Evolutionary conservation across 2,329 filamentous ascomycete species (phyloP).

Genomic region (Metarhizium anisopliae): DNA sequence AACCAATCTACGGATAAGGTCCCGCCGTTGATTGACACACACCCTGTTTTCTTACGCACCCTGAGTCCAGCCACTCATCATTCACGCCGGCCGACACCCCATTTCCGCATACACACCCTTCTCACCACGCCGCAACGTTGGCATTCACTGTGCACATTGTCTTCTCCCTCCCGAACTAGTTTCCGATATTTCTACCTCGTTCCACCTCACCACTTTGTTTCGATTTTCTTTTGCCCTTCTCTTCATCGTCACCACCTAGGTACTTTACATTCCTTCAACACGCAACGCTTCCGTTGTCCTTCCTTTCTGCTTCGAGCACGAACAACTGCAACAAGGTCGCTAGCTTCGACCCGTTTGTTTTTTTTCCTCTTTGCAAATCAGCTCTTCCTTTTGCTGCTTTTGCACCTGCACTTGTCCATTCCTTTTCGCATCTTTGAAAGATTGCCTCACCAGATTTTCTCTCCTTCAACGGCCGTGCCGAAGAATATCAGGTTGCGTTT

Average conservation of each 20-base stretch:
- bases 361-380: slow-evolving; percentile 3
- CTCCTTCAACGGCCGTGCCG: slow-evolving; percentile 27
- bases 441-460: slow-evolving; percentile 21
- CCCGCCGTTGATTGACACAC: neutral
- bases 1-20: neutral
- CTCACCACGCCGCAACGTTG: neutral
- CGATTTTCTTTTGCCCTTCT: slow-evolving; percentile 7
- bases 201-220: neutral
- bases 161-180: neutral
- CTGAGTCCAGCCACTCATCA: neutral
- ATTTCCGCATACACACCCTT: neutral
- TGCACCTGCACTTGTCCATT: slow-evolving; percentile 19
- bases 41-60: neutral
- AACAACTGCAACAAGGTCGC: slow-evolving; percentile 5
- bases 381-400: slow-evolving; percentile 18
- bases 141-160: neutral
- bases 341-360: slow-evolving; percentile 9
- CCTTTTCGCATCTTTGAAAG: slow-evolving; percentile 42
- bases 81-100: neutral
- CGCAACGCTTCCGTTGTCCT: slow-evolving; percentile 11
- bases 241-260: slow-evolving; percentile 3
- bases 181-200: neutral
- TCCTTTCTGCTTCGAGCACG: slow-evolving; percentile 11
- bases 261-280: slow-evolving; percentile 11
- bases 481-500: slow-evolving; percentile 4